These are phyloP conservation scores for Corrigiola litoralis DNA, from an alignment of 179 eudicot species.

Conservation along the genomic window DNA sequence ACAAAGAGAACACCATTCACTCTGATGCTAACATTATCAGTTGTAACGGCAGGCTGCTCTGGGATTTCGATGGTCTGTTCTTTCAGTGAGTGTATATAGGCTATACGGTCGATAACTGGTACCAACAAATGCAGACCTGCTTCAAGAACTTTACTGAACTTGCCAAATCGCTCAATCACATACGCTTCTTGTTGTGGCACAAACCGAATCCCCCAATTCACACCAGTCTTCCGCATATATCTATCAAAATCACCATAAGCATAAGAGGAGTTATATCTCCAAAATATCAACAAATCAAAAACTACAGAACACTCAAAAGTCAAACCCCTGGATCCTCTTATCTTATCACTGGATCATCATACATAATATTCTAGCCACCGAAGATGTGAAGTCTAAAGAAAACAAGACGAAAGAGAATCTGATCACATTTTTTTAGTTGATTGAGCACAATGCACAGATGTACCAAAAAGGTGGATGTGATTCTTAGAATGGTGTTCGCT, in stretches of 20 bases:
- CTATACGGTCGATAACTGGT: conserved; percentile 73
- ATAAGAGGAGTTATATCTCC: neutral
- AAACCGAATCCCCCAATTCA: conserved; percentile 79
- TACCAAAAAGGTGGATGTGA: too few species aligned
- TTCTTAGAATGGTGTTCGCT: too few species aligned
- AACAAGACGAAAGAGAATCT: too few species aligned
- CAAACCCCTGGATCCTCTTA: too few species aligned
- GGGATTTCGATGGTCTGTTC: conserved; percentile 86
- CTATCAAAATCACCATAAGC: conserved; percentile 24
- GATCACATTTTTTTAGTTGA: too few species aligned
- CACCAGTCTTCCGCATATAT: conserved; percentile 50
- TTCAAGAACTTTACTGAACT: conserved; percentile 58
- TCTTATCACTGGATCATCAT: too few species aligned
- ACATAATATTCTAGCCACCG: too few species aligned
- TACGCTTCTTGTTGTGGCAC: conserved; percentile 87
- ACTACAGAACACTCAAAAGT: neutral
- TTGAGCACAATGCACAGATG: too few species aligned
- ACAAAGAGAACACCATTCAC: conserved; percentile 93
- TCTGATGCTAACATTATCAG: conserved; percentile 82
- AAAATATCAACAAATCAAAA: neutral
- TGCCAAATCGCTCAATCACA: conserved; percentile 88
- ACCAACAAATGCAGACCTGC: conserved; percentile 78
- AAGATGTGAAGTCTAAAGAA: too few species aligned
- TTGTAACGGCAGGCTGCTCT: conserved; percentile 84
- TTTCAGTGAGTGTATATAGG: conserved; percentile 82